Percentiles rank a stretch among this genome's conserved stretches.
Evolutionary conservation across 805 yeast genomes (phyloP).

Genomic region (Metschnikowia aberdeeniae): DNA sequence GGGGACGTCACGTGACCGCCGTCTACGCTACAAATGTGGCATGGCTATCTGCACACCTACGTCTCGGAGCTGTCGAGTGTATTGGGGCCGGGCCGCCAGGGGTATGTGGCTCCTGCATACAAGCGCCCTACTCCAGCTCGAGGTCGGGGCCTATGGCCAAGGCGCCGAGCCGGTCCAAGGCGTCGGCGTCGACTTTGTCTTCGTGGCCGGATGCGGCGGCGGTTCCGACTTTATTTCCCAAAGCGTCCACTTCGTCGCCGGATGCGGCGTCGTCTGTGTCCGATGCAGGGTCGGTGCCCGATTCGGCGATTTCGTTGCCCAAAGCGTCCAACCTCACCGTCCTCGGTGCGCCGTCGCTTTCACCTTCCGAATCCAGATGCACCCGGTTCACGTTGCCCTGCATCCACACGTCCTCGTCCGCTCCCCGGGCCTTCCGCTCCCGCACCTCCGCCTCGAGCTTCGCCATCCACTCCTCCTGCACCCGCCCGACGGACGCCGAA

Average conservation of each 20-base stretch:
- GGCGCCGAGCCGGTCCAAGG: no score
- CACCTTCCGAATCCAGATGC: slow-evolving; percentile 13
- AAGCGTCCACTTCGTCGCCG: neutral
- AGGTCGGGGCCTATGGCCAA: no score
- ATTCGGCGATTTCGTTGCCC: slow-evolving; percentile 18
- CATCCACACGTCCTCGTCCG: slow-evolving; percentile 65
- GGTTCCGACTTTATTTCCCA: neutral
- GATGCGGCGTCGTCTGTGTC: no score
- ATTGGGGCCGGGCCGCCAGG: no score
- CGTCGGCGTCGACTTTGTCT: no score
- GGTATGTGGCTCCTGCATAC: no score
- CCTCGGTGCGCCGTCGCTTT: slow-evolving; percentile 16
- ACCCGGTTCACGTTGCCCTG: slow-evolving; percentile 70
- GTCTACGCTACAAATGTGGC: no score
- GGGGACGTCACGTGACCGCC: neutral
- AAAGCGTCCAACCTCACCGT: slow-evolving; percentile 13
- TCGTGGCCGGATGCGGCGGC: no score
- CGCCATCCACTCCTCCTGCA: slow-evolving; percentile 72
- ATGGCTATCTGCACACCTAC: neutral
- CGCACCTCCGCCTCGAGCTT: slow-evolving; percentile 61
- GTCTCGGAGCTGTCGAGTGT: neutral
- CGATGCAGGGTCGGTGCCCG: no score
- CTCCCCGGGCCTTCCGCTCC: slow-evolving; percentile 53
- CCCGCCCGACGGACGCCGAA: slow-evolving; percentile 62
- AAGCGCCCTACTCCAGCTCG: no score